Conservation (phyloP, 2,329 filamentous ascomycete species). For the Talaromyces piceae region DNA sequence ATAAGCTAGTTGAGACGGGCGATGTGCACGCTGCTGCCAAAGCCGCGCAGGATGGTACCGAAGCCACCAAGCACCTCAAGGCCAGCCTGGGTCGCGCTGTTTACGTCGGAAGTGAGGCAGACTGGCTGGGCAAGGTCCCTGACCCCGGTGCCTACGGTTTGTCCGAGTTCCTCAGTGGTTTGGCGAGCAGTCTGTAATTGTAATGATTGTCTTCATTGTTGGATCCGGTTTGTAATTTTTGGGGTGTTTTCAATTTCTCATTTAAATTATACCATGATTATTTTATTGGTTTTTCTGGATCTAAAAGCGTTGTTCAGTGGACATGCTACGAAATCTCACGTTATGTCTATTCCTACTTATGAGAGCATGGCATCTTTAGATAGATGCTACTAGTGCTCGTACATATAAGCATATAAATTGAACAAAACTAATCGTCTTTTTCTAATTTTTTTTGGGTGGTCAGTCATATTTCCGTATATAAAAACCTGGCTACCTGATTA, state of each 20-base stretch:
- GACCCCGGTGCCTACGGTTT: slow-evolving; percentile 75
- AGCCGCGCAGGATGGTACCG: slow-evolving; percentile 67
- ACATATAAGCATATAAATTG: background rate
- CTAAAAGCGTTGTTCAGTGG: background rate
- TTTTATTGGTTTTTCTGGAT: background rate
- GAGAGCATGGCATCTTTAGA: background rate
- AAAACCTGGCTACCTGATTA: background rate
- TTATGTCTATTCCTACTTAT: background rate
- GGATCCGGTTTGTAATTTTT: background rate
- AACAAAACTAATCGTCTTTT: background rate
- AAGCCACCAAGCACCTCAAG: slow-evolving; percentile 85
- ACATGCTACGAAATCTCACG: background rate
- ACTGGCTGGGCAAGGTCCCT: slow-evolving; percentile 64
- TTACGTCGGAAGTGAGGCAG: slow-evolving; percentile 62
- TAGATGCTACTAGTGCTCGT: background rate
- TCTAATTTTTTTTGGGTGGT: background rate
- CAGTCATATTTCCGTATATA: background rate
- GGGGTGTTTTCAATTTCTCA: no score
- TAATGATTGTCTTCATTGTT: background rate
- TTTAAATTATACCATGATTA: background rate
- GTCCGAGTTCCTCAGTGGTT: slow-evolving; percentile 70
- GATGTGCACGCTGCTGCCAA: slow-evolving; percentile 65
- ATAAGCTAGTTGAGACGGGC: slow-evolving; percentile 57
- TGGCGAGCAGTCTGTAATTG: slow-evolving; percentile 46
- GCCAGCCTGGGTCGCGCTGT: slow-evolving; percentile 78